phyloP scores from a whole-genome alignment of 129 eudicot genomes.

The Ambrosia artemisiifolia region DNA sequence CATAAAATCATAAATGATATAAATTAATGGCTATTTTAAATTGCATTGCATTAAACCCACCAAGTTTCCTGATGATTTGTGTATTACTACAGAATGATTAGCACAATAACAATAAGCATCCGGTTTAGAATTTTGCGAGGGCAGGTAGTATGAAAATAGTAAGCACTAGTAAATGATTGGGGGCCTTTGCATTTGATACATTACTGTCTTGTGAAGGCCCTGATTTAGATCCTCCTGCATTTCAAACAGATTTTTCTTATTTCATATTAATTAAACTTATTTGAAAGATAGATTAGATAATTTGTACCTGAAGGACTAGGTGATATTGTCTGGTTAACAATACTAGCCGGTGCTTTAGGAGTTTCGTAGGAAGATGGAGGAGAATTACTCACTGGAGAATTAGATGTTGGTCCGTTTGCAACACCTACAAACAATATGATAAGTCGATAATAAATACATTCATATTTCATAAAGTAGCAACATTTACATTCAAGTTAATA shows the following conservation, averaged over 20 bases:
- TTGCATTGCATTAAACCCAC: too few species aligned
- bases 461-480: not conserved
- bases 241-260: not conserved
- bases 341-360: constrained; percentile 20
- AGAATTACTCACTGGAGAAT: constrained; percentile 28
- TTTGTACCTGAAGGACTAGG: constrained; percentile 14
- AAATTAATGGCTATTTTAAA: too few species aligned
- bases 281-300: not conserved
- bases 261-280: not conserved
- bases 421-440: not conserved
- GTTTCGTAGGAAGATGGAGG: constrained; percentile 23
- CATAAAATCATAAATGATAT: too few species aligned
- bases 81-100: too few species aligned
- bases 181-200: constrained; percentile 19
- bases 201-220: constrained; percentile 11
- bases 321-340: not conserved
- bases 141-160: constrained; percentile 28
- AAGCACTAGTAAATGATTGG: constrained; percentile 14
- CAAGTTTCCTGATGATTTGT: too few species aligned
- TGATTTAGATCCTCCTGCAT: constrained; percentile 45
- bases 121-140: constrained; percentile 22
- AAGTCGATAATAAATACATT: not conserved
- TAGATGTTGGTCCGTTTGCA: constrained; percentile 34
- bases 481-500: not conserved
- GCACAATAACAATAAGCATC: not conserved